phyloP scores from a whole-genome alignment of 148 eudicot species.

The Dianthus caryophyllus region DNA sequence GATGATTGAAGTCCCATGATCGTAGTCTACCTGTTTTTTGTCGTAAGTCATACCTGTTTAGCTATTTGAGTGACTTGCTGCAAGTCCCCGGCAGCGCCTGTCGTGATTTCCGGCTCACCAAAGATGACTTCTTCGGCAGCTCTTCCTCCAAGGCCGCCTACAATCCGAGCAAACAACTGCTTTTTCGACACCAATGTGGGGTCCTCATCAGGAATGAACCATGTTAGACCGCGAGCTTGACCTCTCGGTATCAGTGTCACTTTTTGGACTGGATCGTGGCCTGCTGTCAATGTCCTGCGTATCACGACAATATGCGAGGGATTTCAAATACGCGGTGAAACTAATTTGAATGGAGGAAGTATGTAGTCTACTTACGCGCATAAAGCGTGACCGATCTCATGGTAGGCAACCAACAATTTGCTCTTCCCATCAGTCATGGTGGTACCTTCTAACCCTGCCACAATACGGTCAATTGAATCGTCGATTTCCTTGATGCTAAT shows the following conservation, averaged over 20 bases:
- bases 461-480: slow-evolving; percentile 73
- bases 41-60: slow-evolving; percentile 47
- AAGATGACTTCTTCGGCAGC: slow-evolving; percentile 82
- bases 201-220: slow-evolving; percentile 74
- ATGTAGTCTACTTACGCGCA: slow-evolving; percentile 91
- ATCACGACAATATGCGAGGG: background rate
- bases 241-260: slow-evolving; percentile 79
- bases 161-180: slow-evolving; percentile 72
- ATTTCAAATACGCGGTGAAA: too few species aligned
- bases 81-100: slow-evolving; percentile 84
- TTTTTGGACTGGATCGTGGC: slow-evolving; percentile 81
- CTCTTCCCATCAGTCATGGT: slow-evolving; percentile 86
- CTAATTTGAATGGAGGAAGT: too few species aligned
- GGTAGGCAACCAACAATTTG: slow-evolving; percentile 82
- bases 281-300: slow-evolving; percentile 60
- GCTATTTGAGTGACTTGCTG: slow-evolving; percentile 76
- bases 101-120: slow-evolving; percentile 75
- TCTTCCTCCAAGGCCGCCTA: slow-evolving; percentile 75
- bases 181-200: slow-evolving; percentile 54
- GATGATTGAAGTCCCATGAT: too few species aligned
- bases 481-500: slow-evolving; percentile 65
- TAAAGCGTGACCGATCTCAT: slow-evolving; percentile 82
- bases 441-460: slow-evolving; percentile 87
- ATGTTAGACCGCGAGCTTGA: slow-evolving; percentile 78
- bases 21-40: too few species aligned